Evolutionary conservation across 2,329 filamentous ascomycete species (phyloP).

Genomic region (Ascochyta lentis): DNA sequence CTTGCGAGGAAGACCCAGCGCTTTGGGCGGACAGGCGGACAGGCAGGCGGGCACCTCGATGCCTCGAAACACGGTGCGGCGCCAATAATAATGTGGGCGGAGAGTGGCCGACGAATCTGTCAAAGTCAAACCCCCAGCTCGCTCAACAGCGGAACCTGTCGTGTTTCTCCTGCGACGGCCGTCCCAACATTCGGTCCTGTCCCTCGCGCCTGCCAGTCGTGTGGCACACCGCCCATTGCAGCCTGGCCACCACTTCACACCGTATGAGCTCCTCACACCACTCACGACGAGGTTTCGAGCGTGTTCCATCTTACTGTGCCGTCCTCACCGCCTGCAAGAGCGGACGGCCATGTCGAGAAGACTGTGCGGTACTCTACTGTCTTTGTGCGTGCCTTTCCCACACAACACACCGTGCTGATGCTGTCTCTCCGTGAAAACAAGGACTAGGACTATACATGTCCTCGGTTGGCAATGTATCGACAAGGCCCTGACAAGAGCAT

Average conservation of each 20-base stretch:
- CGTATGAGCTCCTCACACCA: neutral
- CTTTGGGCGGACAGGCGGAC: neutral
- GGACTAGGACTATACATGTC: no score
- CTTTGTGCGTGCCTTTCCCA: no score
- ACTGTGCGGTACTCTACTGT: no score
- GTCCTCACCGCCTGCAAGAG: slow-evolving; percentile 10
- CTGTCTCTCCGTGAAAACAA: no score
- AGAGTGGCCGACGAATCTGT: neutral
- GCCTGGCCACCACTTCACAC: slow-evolving; percentile 3
- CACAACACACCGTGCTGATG: no score
- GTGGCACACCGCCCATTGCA: slow-evolving; percentile 30
- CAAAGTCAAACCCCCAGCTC: neutral
- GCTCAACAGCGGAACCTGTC: slow-evolving; percentile 12
- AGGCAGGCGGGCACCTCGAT: neutral
- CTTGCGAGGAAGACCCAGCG: slow-evolving; percentile 2
- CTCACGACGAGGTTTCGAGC: slow-evolving; percentile 1
- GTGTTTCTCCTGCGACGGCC: slow-evolving; percentile 13
- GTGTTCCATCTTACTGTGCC: neutral
- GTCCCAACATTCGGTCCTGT: slow-evolving; percentile 26
- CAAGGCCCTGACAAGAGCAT: no score
- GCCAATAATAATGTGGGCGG: neutral
- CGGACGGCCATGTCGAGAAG: neutral
- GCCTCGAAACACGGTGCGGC: neutral
- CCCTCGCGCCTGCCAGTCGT: slow-evolving; percentile 11
- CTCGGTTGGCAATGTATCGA: no score